Conservation (phyloP, 2,329 filamentous ascomycete species). For the Cladosporium sp. region DNA sequence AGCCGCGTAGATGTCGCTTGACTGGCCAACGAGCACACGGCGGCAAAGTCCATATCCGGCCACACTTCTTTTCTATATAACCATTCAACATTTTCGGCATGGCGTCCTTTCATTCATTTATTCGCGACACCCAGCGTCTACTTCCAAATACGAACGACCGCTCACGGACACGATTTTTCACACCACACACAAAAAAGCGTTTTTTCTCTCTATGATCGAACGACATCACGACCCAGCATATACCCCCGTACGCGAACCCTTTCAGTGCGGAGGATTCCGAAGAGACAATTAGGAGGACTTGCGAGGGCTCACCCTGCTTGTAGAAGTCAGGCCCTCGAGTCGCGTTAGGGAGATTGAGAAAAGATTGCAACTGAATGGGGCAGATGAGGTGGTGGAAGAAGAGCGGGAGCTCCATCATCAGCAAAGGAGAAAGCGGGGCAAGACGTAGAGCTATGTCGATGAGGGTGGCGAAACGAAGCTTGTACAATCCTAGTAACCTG, state of each 20-base stretch:
- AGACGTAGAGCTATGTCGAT: constrained; percentile 12
- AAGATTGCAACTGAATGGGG: constrained; percentile 9
- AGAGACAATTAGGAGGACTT: constrained; percentile 12
- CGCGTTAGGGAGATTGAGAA: constrained; percentile 10
- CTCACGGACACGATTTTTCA: constrained; percentile 25
- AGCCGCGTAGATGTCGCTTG: neutral
- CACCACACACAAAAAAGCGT: constrained; percentile 20
- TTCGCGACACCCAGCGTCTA: constrained; percentile 9
- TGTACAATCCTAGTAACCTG: neutral
- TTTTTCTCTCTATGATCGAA: constrained; percentile 13
- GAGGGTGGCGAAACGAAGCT: constrained; percentile 12
- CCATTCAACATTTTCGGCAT: constrained; percentile 14
- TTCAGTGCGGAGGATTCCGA: constrained; percentile 11
- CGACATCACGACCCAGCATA: constrained; percentile 17
- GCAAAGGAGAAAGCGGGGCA: constrained; percentile 9
- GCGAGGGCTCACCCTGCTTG: constrained; percentile 10
- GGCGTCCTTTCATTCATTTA: constrained; percentile 11
- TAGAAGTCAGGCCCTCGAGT: constrained; percentile 13
- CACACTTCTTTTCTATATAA: constrained; percentile 14
- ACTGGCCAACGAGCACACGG: constrained; percentile 12
- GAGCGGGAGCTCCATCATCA: constrained; percentile 9
- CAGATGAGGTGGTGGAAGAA: constrained; percentile 7
- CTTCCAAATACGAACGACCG: constrained; percentile 20
- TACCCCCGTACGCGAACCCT: constrained; percentile 13
- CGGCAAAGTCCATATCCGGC: constrained; percentile 18